Conservation (phyloP, 345 rosid genomes). For the Cochlearia excelsa region DNA sequence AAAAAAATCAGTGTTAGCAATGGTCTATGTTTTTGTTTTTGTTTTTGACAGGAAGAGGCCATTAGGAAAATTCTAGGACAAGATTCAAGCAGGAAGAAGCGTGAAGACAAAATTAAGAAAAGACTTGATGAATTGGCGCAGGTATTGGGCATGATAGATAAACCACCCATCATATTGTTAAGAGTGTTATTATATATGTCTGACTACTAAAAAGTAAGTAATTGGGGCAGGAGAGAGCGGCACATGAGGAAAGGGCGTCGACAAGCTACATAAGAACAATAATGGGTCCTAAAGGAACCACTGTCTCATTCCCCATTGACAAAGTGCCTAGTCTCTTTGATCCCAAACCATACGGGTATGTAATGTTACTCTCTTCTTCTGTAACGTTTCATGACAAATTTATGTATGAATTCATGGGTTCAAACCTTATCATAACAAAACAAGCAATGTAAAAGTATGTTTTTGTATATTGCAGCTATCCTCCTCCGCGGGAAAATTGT, state of each 20-base stretch:
- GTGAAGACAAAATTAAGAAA: conserved; percentile 73
- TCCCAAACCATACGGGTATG: conserved; percentile 55
- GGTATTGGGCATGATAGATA: conserved; percentile 39
- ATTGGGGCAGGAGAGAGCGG: conserved; percentile 71
- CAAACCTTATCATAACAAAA: background rate
- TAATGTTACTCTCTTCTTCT: background rate
- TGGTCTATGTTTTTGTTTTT: conserved; percentile 17
- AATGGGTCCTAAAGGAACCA: conserved; percentile 67
- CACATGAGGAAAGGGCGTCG: conserved; percentile 49
- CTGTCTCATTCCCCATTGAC: conserved; percentile 78
- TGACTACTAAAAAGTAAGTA: too few species aligned
- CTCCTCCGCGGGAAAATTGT: conserved; percentile 84
- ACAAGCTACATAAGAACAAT: conserved; percentile 58
- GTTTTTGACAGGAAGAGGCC: conserved; percentile 69
- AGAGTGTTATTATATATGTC: too few species aligned
- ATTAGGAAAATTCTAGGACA: conserved; percentile 93
- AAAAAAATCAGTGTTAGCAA: background rate
- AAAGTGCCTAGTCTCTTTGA: conserved; percentile 75
- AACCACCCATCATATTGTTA: too few species aligned
- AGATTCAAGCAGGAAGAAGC: conserved; percentile 86
- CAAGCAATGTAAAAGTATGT: background rate
- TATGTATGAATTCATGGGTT: background rate
- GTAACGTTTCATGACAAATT: background rate
- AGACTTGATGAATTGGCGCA: conserved; percentile 82
- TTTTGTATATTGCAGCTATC: conserved; percentile 54